Evolutionary conservation across 495 filamentous ascomycete species (phyloP).

Genomic region (Neurospora discreta): DNA sequence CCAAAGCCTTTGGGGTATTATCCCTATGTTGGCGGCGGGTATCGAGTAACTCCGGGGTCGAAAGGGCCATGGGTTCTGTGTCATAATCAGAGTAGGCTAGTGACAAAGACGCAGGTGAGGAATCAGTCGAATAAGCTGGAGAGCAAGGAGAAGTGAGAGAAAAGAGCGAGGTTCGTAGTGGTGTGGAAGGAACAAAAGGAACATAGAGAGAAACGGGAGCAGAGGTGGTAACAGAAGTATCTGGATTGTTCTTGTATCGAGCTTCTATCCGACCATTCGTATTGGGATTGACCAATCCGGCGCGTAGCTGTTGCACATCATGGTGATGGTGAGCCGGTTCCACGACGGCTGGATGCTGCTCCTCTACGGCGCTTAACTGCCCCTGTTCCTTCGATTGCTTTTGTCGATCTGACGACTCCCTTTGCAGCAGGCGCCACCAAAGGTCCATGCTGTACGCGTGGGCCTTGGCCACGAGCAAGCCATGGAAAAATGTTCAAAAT

Average conservation of each 20-base stretch:
- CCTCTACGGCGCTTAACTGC: neutral
- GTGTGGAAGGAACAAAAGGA: neutral
- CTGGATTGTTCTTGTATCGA: neutral
- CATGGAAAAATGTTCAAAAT: neutral
- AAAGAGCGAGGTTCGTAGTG: neutral
- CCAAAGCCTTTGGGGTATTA: neutral
- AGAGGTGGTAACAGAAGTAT: neutral
- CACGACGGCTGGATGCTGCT: neutral
- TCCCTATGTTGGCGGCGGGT: neutral
- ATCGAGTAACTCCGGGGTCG: constrained; percentile 1
- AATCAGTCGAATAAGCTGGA: neutral
- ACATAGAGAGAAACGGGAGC: neutral
- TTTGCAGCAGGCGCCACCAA: neutral
- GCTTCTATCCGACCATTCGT: neutral
- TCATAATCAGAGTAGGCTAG: neutral
- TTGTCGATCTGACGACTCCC: neutral
- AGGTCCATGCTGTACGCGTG: neutral
- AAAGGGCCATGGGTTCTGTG: neutral
- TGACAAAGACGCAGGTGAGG: neutral
- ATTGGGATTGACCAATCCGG: neutral
- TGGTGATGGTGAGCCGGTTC: neutral
- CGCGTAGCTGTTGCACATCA: neutral
- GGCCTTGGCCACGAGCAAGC: neutral
- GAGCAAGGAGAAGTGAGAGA: neutral
- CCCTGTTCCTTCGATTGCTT: neutral